Conservation (phyloP, 805 yeast genomes). For the Kazachstania bromeliacearum region DNA sequence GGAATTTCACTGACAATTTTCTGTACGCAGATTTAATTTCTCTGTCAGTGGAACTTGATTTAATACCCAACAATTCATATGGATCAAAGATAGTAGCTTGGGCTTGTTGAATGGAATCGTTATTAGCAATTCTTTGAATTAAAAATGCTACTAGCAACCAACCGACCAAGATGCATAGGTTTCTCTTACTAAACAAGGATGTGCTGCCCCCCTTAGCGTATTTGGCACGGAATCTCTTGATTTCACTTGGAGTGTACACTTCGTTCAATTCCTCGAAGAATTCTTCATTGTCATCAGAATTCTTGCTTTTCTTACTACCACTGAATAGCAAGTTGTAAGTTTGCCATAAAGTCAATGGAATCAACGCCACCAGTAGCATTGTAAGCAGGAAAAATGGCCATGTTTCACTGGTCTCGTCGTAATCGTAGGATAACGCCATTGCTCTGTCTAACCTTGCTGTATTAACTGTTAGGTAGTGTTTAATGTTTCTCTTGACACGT, state of each 20-base stretch:
- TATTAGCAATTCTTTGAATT: conserved; percentile 30
- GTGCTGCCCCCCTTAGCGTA: conserved; percentile 13
- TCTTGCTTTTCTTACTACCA: neutral
- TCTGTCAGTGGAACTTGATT: conserved; percentile 58
- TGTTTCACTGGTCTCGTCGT: conserved; percentile 82
- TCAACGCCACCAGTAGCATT: conserved; percentile 50
- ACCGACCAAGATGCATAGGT: conserved; percentile 36
- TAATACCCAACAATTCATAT: conserved; percentile 71
- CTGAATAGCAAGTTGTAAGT: conserved; percentile 21
- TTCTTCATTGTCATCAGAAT: conserved; percentile 5
- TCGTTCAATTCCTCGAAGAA: conserved; percentile 14
- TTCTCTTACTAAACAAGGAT: conserved; percentile 14
- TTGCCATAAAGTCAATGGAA: conserved; percentile 49
- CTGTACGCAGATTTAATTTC: conserved; percentile 77
- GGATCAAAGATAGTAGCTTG: conserved; percentile 64
- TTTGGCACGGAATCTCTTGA: conserved; percentile 17
- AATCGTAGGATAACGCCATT: conserved; percentile 34
- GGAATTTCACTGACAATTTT: conserved; percentile 77
- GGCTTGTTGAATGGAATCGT: conserved; percentile 38
- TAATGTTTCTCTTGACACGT: no score
- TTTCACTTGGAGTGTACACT: conserved; percentile 13
- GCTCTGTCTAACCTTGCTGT: no score
- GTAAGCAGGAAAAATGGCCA: conserved; percentile 90
- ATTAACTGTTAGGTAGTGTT: no score
- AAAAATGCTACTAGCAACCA: conserved; percentile 49